Percentiles rank a stretch among this genome's conserved stretches.
Evolutionary conservation across 2,329 filamentous ascomycete species (phyloP).

Genomic region (Zasmidium cellare): DNA sequence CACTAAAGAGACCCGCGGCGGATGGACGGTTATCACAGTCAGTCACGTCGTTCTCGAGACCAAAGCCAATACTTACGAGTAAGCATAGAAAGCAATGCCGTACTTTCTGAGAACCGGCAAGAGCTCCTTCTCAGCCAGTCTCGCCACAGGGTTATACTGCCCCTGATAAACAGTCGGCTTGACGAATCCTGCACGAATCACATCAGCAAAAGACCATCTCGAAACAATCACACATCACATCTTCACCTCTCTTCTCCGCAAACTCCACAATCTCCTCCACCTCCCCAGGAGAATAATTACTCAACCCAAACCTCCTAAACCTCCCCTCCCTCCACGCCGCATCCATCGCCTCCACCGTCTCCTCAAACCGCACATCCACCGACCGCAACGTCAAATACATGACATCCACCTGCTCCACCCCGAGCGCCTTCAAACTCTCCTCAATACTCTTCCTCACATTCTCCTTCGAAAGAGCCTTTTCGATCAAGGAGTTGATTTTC

Average conservation of each 20-base stretch:
- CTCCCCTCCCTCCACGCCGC: conserved; percentile 45
- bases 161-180: conserved; percentile 4
- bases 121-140: conserved; percentile 22
- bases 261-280: conserved; percentile 4
- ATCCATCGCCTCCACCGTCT: conserved; percentile 39
- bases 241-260: not conserved
- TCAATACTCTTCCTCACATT: not conserved
- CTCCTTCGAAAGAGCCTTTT: not conserved
- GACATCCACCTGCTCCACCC: conserved; percentile 21
- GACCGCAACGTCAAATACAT: conserved; percentile 35
- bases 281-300: conserved; percentile 47
- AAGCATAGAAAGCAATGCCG: conserved; percentile 46
- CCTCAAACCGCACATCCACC: not conserved
- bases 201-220: not conserved
- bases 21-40: not conserved
- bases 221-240: not conserved
- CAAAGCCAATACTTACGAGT: conserved; percentile 15
- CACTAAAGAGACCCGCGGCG: not conserved
- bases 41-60: too few species aligned
- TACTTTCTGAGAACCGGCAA: conserved; percentile 46
- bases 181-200: not conserved
- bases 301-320: conserved; percentile 47
- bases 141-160: conserved; percentile 1
- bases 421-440: not conserved
- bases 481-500: not conserved